Percentiles rank a stretch among this genome's conserved stretches.
Conservation (phyloP, 805 yeast species). For the Priceomyces castillae region DNA sequence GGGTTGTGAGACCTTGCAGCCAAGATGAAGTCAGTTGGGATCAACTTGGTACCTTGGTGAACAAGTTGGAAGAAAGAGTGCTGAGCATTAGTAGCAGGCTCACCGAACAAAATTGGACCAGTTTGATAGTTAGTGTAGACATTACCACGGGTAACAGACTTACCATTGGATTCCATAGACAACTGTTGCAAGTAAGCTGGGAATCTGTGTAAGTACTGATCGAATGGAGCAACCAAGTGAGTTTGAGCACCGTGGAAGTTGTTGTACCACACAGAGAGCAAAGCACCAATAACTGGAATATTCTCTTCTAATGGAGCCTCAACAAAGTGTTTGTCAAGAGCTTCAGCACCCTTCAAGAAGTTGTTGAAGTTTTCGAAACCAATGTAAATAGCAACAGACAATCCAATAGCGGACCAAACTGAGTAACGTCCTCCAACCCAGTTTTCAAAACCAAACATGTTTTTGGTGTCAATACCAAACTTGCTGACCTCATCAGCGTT, state of each 20-base stretch:
- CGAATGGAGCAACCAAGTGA: slow-evolving; percentile 97
- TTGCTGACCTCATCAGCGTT: slow-evolving; percentile 87
- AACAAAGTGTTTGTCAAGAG: slow-evolving; percentile 87
- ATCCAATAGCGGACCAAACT: slow-evolving; percentile 99
- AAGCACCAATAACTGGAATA: slow-evolving; percentile 91
- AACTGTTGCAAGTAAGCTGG: slow-evolving; percentile 99
- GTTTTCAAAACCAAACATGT: slow-evolving; percentile 97
- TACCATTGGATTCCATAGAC: slow-evolving; percentile 99
- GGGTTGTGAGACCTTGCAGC: slow-evolving; percentile 99
- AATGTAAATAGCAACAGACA: slow-evolving; percentile 90
- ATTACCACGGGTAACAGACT: slow-evolving; percentile 91
- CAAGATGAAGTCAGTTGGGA: slow-evolving; percentile 93
- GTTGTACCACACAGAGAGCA: slow-evolving; percentile 96
- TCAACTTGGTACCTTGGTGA: slow-evolving; percentile 97
- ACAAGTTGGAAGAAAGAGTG: slow-evolving; percentile 99
- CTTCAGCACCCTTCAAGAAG: slow-evolving; percentile 96
- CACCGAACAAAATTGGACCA: slow-evolving; percentile 94
- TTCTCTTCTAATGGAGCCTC: slow-evolving; percentile 83
- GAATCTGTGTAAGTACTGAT: slow-evolving; percentile 98
- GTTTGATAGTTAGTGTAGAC: slow-evolving; percentile 92
- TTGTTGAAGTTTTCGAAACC: slow-evolving; percentile 92
- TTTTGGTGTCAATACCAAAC: slow-evolving; percentile 95
- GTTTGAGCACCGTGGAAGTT: slow-evolving; percentile 98
- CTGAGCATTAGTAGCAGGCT: slow-evolving; percentile 98
- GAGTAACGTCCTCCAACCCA: slow-evolving; percentile 99